Base-by-base conservation (phyloP, 1,284 basidiomycete genomes). In the Boletellus sp. region DNA sequence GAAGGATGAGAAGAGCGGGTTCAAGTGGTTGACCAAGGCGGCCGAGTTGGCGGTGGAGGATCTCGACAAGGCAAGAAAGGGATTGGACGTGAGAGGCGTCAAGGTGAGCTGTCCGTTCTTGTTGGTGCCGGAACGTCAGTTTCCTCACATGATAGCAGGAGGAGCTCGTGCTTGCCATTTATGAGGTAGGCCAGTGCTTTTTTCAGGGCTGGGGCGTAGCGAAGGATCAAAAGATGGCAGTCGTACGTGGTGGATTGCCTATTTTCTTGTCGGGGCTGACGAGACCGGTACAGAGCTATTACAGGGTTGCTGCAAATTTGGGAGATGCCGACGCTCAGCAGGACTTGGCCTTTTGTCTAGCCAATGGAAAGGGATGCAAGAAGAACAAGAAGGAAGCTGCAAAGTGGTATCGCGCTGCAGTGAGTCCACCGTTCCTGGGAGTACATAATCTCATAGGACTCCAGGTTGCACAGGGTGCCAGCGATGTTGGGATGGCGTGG, bases 181-280 rank as follows among this genome's bases (percentile, higher is more conserved):
- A 94, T 65, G 93, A 96, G 71, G 88, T 96, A 7, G 93, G 90
- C 2, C 90, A 93, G 67, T 93, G 91, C 66, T 94, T 93, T 70
- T 91, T 90, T 66, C 89, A 91, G 56, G 93, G 93, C 1, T 95
- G 93, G 91, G 93, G 92, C 6, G 83, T 91, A 13, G 70, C 76
- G 48, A 91, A 91, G 70, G 91, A 95, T 69, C 87, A 86, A 71
- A 86, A 85, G 74, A 91, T 91, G 87, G 90, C 83, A 13, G 83
- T 91, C 44, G 85, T 87, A 63, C 50, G 85, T 81, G 11, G 38
- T 49, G 16, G 47, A 21, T 28, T 24, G 21, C 44, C 52, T 50
- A 45, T 28, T 28, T 18, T n/a, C 15, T 32, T 45, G 37, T n/a
- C 19, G 12, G 50, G 28, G 22, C 52, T 54, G 41, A 58, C 12